These are phyloP conservation scores for Claviceps sp. DNA, from an alignment of 2,329 filamentous ascomycete species.

Conservation along the genomic window DNA sequence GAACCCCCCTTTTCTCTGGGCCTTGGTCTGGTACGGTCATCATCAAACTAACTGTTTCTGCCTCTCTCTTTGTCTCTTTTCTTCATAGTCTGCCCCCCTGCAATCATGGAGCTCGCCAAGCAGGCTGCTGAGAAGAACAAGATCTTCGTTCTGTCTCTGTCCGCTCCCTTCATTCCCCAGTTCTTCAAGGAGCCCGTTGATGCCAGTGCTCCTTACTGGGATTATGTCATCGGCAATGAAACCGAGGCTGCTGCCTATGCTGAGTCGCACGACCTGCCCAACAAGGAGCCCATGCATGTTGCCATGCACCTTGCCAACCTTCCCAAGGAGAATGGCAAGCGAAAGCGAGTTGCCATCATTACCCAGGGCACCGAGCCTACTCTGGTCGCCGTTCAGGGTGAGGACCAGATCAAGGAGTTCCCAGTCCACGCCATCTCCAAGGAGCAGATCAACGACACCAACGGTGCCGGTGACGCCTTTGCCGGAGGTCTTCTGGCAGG, in stretches of 20 bases:
- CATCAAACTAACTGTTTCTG: background rate
- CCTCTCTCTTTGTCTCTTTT: background rate
- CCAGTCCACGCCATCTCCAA: conserved; percentile 66
- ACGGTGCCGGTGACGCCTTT: conserved; percentile 92
- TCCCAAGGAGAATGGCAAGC: conserved; percentile 81
- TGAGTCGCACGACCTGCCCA: conserved; percentile 61
- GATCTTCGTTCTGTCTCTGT: conserved; percentile 80
- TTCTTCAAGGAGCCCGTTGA: conserved; percentile 97
- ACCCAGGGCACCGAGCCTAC: conserved; percentile 92
- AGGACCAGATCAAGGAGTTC: conserved; percentile 60
- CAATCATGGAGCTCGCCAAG: conserved; percentile 79
- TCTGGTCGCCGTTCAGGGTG: conserved; percentile 63
- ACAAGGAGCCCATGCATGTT: conserved; percentile 70
- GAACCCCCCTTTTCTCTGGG: background rate
- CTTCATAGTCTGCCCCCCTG: conserved; percentile 62
- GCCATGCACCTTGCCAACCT: conserved; percentile 74
- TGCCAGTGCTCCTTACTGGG: conserved; percentile 77
- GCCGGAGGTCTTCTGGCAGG: conserved; percentile 88
- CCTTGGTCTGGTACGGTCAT: background rate
- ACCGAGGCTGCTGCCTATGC: conserved; percentile 83
- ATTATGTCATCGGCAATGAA: conserved; percentile 96
- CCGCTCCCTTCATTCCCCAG: conserved; percentile 87
- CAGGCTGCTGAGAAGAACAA: conserved; percentile 86
- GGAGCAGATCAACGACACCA: conserved; percentile 84
- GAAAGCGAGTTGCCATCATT: conserved; percentile 76